A percentile compares a stretch with the other conserved stretches of the same genome.
Evolutionary conservation across 192 early-diverging fungal species (phyloP).

Genomic region (Coemansia sp.): DNA sequence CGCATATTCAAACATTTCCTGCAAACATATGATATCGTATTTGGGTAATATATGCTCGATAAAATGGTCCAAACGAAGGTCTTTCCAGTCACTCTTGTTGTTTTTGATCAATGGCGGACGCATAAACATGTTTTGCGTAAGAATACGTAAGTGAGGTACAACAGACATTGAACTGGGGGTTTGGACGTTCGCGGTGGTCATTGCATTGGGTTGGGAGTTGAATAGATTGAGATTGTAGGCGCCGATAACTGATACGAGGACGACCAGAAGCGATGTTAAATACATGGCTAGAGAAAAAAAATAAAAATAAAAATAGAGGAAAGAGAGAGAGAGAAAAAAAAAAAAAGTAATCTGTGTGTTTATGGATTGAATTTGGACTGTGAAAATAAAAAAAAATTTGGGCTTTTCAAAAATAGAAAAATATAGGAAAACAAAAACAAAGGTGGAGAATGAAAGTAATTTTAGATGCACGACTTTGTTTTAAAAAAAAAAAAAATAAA

Average conservation of each 20-base stretch:
- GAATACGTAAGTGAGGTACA: constrained; percentile 35
- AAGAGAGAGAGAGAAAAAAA: not conserved
- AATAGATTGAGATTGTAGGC: constrained; percentile 39
- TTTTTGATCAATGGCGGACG: constrained; percentile 70
- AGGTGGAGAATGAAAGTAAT: too few species aligned
- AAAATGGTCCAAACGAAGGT: constrained; percentile 70
- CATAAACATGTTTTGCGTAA: constrained; percentile 75
- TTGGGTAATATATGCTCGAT: constrained; percentile 64
- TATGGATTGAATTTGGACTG: too few species aligned
- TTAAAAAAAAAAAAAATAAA: too few species aligned
- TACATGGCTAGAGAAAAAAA: constrained; percentile 18
- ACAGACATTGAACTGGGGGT: not conserved
- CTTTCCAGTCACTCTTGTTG: constrained; percentile 78
- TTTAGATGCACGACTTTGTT: too few species aligned
- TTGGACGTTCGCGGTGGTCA: constrained; percentile 12
- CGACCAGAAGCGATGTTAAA: constrained; percentile 21
- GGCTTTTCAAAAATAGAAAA: too few species aligned
- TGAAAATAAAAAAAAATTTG: too few species aligned
- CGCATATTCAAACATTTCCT: constrained; percentile 82
- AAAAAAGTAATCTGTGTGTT: too few species aligned
- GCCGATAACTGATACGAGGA: constrained; percentile 34
- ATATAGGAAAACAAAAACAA: not conserved
- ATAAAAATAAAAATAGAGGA: not conserved
- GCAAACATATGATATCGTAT: constrained; percentile 79
- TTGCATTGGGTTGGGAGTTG: constrained; percentile 21